Percentiles rank a stretch among this genome's conserved stretches.
These are phyloP conservation scores for Pyrenochaeta sp. DNA, from an alignment of 2,329 filamentous ascomycete species.

Conservation along the genomic window DNA sequence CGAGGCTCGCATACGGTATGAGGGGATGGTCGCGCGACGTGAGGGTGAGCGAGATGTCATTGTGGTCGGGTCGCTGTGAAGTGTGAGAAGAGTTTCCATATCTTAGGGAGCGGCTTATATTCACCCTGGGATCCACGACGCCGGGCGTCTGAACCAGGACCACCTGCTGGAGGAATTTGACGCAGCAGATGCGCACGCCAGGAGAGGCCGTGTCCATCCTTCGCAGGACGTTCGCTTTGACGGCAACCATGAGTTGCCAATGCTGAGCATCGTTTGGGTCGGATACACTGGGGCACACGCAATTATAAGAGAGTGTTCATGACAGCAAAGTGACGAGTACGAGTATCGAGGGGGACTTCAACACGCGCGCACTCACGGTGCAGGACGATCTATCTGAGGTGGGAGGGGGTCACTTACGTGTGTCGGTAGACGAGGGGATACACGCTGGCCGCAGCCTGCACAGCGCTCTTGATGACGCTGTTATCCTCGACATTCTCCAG, in stretches of 20 bases:
- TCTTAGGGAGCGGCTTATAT: constrained; percentile 32
- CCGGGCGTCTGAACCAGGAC: constrained; percentile 92
- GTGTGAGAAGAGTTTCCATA: constrained; percentile 28
- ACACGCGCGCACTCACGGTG: constrained; percentile 22
- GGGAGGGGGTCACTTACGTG: constrained; percentile 75
- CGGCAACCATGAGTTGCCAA: constrained; percentile 87
- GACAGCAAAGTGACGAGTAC: constrained; percentile 21
- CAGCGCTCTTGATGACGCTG: constrained; percentile 81
- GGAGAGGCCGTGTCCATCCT: constrained; percentile 83
- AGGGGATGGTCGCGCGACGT: constrained; percentile 84
- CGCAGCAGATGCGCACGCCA: constrained; percentile 87
- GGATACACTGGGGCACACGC: constrained; percentile 71
- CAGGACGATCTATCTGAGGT: constrained; percentile 30
- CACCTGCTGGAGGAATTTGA: constrained; percentile 96
- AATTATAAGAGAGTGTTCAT: constrained; percentile 43
- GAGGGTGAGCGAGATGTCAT: constrained; percentile 86
- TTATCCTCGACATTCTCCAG: constrained; percentile 70
- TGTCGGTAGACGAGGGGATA: constrained; percentile 92
- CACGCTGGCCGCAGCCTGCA: constrained; percentile 89
- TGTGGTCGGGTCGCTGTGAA: constrained; percentile 72
- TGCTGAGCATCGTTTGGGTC: constrained; percentile 80
- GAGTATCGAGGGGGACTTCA: constrained; percentile 18
- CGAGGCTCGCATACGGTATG: constrained; percentile 79
- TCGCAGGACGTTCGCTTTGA: constrained; percentile 87
- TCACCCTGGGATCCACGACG: constrained; percentile 82